Percentiles rank a stretch among this genome's conserved stretches.
phyloP scores from a whole-genome alignment of 2,329 filamentous ascomycete genomes.

The Aureobasidium sp. region DNA sequence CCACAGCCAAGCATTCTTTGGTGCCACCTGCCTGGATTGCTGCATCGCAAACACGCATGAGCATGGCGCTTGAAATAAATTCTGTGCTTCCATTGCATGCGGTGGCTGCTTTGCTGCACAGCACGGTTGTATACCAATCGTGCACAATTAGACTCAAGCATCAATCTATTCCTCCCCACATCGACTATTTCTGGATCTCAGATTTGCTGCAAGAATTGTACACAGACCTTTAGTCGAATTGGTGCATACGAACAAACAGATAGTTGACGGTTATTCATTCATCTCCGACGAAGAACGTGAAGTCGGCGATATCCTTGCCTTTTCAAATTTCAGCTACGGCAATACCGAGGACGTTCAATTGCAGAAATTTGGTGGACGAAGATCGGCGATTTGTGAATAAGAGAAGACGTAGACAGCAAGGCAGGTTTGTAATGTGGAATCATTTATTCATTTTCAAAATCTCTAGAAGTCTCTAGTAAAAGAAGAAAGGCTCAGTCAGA shows the following conservation, averaged over 20 bases:
- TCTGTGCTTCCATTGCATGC: not conserved
- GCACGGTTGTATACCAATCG: not conserved
- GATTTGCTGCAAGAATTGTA: not conserved
- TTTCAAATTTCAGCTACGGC: not conserved
- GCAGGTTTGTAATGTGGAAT: not conserved
- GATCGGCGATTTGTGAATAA: not conserved
- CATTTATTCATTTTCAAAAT: conserved; percentile 2
- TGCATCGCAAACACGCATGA: conserved; percentile 7
- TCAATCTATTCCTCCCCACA: not conserved
- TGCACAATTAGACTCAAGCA: not conserved
- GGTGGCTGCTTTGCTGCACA: not conserved
- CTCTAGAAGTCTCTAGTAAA: not conserved
- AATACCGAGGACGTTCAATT: not conserved
- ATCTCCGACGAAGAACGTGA: not conserved
- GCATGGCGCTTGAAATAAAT: not conserved
- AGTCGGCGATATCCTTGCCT: not conserved
- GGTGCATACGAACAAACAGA: not conserved
- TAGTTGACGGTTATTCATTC: not conserved
- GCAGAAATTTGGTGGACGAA: not conserved
- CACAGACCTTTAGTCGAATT: not conserved
- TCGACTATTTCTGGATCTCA: not conserved
- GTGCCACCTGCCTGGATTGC: conserved; percentile 4
- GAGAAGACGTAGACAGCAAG: not conserved
- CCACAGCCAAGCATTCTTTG: conserved; percentile 6
- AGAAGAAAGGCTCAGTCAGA: conserved; percentile 2